Evolutionary conservation across 106 monocot genomes (phyloP), one percentile per base, ranked within the genome.

Genomic region (Phalaenopsis aphrodite): DNA sequence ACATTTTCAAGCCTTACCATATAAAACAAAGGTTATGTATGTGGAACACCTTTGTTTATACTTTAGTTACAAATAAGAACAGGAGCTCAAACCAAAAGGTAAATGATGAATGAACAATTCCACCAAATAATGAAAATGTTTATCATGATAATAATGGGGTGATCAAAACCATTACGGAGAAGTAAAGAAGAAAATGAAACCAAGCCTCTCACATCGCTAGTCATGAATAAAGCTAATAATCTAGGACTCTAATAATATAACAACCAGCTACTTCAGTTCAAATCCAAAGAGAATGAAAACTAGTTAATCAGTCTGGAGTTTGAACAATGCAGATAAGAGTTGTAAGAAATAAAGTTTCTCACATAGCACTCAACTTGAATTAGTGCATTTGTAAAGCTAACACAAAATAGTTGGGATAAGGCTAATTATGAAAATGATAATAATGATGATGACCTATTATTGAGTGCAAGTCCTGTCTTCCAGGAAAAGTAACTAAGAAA

Each of bases 201-300:
- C n/a, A 61, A 23, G 14, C 14, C 11, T 6, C 1, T 61, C 21
- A 61, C 5, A 21, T 61, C 61, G 21, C 21, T 21, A 21, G 7
- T 61, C 21, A 61, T n/a, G 61, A 61, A n/a, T 61, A n/a, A 61
- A 5, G 61, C 61, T 61, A 61, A 61, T 61, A 61, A n/a, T 61
- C 61, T 61, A 61, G 21, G 14, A 56, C 11, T n/a, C 10, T 55
- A 17, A 78, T 56, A 78, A 56, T 56, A 17, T 39, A 78, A 57
- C 24, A 36, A 38, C 0, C 14, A 57, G 19, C 52, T 49, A 15
- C 18, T 21, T 30, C 15, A 52, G 52, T 52, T 49, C 36, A 46
- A 18, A 52, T 17, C 52, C 76, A 77, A 77, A 8, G 3, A 55
- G 11, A 61, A 61, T 61, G 61, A 18, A 61, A 61, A 23, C 18